Percentiles rank a stretch among this genome's conserved stretches.
phyloP scores from a whole-genome alignment of 768 basidiomycete species.

The Panus rudis region DNA sequence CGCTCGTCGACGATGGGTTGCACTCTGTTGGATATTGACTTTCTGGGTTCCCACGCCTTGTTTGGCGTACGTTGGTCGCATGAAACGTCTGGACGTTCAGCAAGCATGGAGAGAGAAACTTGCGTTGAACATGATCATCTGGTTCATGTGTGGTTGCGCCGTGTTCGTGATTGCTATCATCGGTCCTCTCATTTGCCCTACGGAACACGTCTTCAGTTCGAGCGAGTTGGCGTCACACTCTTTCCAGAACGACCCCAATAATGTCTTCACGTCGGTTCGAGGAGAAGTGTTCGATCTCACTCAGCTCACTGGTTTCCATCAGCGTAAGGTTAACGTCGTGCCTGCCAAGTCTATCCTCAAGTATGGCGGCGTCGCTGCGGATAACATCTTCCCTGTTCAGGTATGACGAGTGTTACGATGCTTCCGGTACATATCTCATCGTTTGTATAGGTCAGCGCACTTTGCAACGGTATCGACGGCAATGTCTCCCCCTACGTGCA shows the following conservation, averaged over 20 bases:
- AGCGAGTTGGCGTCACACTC: slow-evolving; percentile 72
- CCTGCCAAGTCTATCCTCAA: slow-evolving; percentile 66
- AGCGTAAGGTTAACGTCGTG: slow-evolving; percentile 63
- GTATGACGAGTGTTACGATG: slow-evolving; percentile 27
- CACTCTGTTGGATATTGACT: slow-evolving; percentile 81
- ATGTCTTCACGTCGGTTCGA: slow-evolving; percentile 76
- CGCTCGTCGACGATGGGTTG: slow-evolving; percentile 81
- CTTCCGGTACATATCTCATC: neutral
- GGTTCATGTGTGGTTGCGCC: slow-evolving; percentile 85
- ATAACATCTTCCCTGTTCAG: slow-evolving; percentile 90
- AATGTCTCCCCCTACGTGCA: slow-evolving; percentile 72
- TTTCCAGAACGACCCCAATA: slow-evolving; percentile 53
- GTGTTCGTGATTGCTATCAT: slow-evolving; percentile 91
- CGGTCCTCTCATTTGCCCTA: slow-evolving; percentile 87
- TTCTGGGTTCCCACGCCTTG: slow-evolving; percentile 81
- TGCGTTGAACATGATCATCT: slow-evolving; percentile 91
- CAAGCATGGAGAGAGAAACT: slow-evolving; percentile 99
- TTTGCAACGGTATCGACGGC: slow-evolving; percentile 84
- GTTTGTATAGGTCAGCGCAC: slow-evolving; percentile 65
- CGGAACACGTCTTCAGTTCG: slow-evolving; percentile 82
- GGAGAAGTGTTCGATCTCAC: slow-evolving; percentile 94
- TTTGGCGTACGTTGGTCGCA: slow-evolving; percentile 69
- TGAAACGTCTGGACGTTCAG: slow-evolving; percentile 90
- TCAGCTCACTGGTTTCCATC: slow-evolving; percentile 57
- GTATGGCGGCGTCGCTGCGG: slow-evolving; percentile 74